A percentile compares a stretch with the other conserved stretches of the same genome.
Evolutionary conservation across 2,329 filamentous ascomycete genomes (phyloP).

Genomic region (Verticillium albo-atrum): DNA sequence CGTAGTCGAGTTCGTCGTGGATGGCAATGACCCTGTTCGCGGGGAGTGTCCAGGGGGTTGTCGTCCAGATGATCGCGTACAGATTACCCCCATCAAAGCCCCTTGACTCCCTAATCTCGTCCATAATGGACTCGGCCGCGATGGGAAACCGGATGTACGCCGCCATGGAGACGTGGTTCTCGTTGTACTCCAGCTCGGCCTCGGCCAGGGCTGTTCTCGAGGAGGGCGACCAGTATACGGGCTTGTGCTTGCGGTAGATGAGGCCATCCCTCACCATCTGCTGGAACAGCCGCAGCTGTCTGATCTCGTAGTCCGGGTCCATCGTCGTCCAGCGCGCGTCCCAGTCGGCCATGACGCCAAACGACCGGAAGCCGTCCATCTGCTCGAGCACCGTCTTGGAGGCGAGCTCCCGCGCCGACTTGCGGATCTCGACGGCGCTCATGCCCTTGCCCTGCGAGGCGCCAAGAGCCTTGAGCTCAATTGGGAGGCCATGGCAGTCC

Average conservation of each 20-base stretch:
- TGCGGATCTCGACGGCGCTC: slow-evolving; percentile 55
- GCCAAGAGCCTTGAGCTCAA: slow-evolving; percentile 90
- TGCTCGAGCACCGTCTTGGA: slow-evolving; percentile 65
- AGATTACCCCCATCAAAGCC: slow-evolving; percentile 42
- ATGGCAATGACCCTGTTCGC: slow-evolving; percentile 89
- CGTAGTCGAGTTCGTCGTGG: slow-evolving; percentile 69
- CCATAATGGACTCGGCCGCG: slow-evolving; percentile 37
- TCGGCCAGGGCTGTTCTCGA: slow-evolving; percentile 77
- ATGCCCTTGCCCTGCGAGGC: slow-evolving; percentile 36
- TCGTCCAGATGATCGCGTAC: slow-evolving; percentile 94
- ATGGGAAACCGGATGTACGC: slow-evolving; percentile 82
- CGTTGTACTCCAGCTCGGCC: slow-evolving; percentile 79
- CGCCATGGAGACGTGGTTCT: slow-evolving; percentile 65
- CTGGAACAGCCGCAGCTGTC: slow-evolving; percentile 71
- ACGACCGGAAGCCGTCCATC: slow-evolving; percentile 68
- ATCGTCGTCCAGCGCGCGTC: slow-evolving; percentile 72
- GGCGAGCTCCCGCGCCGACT: slow-evolving; percentile 62
- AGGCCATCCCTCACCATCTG: slow-evolving; percentile 68
- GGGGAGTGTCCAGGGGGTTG: slow-evolving; percentile 94
- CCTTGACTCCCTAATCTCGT: slow-evolving; percentile 16
- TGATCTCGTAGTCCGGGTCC: slow-evolving; percentile 69
- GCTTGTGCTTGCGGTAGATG: slow-evolving; percentile 74
- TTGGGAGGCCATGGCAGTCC: slow-evolving; percentile 97
- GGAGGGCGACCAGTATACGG: slow-evolving; percentile 82
- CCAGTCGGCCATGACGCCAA: slow-evolving; percentile 81